Evolutionary conservation across 2,329 filamentous ascomycete genomes (phyloP), one percentile per base, ranked within the genome.

Genomic region (Scytalidium lignicola): DNA sequence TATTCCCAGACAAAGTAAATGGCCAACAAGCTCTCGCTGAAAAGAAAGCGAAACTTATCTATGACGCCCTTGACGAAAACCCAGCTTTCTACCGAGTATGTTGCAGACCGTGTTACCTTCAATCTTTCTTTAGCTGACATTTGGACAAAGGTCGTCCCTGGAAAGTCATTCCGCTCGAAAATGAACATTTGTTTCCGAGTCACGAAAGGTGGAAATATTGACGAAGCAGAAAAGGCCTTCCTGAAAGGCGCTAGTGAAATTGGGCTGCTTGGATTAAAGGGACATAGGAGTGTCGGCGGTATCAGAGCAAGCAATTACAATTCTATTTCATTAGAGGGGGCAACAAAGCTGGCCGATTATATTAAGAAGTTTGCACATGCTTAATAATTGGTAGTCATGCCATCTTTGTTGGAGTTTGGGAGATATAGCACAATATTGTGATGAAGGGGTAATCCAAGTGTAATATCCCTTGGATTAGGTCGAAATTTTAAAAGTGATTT

Each of bases 141-240:
- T 17, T 19, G 17, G 4, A 20, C 39, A n/a, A 60, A n/a, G 51
- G 67, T 96, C 26, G 83, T 96, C 0, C 89, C 90, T 0, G 78
- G 86, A 58, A 87, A 86, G 70, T 73, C 73, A 19, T 86, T 79
- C 2, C 85, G 91, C 49, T 95, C 88, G 59, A 76, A 90, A 48
- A 96, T 97, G 87, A 97, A 97, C 70, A 88, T 97, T 51, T 96
- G 90, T 75, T 96, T 96, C 76, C 76, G 90, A 15, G 78, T 95
- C 59, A 55, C 50, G 10, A 74, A 73, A 62, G 74, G 70, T 6
- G 79, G 76, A 41, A 80, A 84, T 40, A 72, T 82, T 51, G 82
- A 84, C 46, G 83, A 79, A 12, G 78, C 83, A 19, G 91, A 97
- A 67, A 88, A 90, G 68, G 76, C 75, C 0, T 97, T 97, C 70